Evolutionary conservation across 345 rosid genomes (phyloP).

Genomic region (Eucalyptus guilfoylei): DNA sequence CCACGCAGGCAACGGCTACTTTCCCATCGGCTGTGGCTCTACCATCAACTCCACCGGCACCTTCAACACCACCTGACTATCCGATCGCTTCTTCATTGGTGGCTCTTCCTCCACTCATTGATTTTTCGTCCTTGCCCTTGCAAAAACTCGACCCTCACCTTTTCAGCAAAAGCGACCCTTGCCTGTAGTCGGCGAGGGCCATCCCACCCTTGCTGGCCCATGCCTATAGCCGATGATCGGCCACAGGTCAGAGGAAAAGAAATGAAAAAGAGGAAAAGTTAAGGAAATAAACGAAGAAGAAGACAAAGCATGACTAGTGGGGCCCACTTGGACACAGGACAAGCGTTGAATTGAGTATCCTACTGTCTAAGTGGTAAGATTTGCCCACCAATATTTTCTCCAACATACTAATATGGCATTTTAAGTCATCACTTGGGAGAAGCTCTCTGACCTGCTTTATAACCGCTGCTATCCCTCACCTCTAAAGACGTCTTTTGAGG

Average conservation of each 20-base stretch:
- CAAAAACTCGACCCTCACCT: neutral
- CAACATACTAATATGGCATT: neutral
- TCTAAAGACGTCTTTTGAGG: too few species aligned
- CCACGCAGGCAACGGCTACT: neutral
- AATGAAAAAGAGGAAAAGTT: neutral
- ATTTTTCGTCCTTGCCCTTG: neutral
- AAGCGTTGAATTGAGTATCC: neutral
- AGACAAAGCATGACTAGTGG: neutral
- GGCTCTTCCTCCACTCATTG: neutral
- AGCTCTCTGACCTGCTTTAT: too few species aligned
- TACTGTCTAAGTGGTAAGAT: neutral
- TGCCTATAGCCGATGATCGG: neutral
- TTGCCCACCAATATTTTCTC: neutral
- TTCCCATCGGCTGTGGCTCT: neutral
- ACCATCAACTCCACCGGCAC: neutral
- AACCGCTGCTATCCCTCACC: too few species aligned
- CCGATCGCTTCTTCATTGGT: neutral
- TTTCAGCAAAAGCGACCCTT: neutral
- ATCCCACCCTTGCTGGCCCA: neutral
- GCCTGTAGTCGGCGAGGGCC: neutral
- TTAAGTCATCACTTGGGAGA: too few species aligned
- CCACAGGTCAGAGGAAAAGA: neutral
- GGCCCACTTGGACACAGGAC: neutral
- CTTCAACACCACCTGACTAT: neutral
- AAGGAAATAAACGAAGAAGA: neutral